Base-by-base conservation (phyloP, 768 basidiomycete genomes). In the Crassisporium funariophilum region DNA sequence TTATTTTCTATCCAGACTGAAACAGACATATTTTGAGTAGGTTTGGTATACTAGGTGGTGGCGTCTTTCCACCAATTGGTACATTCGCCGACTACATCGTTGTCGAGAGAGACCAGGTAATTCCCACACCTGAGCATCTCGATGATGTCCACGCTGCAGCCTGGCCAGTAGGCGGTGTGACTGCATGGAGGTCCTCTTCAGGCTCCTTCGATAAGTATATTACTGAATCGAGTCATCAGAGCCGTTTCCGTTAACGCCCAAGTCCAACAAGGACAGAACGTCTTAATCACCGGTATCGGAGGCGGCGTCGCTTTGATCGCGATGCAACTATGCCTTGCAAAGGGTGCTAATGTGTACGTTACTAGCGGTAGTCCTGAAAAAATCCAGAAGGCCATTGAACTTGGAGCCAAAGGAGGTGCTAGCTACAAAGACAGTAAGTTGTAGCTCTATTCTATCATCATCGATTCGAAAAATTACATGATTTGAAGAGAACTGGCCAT, bases 251-350 rank as follows among this genome's bases (percentile, higher is more conserved):
- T 90, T 17, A 82, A 91, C 52, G 90, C 80, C 0, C 63, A 73
- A 4, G 82, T 91, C 11, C 50, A 77, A 41, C 56, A 67, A 11
- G 88, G 82, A 5, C 81, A 91, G 25, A 86, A 84, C 43, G 74
- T 94, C 31, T 78, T 93, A 35, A 84, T 94, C 48, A 89, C 88
- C 0, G 89, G 89, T 13, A 81, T 88, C 35, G 89, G 90, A 17
- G 91, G 91, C 15, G 91, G 91, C 10, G 91, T 94, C 29, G 91
- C 91, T 0, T 72, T 93, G 21, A 56, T 81, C 31, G 83, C 86
- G 0, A 65, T 92, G 49, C 90, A 94, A 62, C 64, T 92, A 7
- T 87, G 83, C 60, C 56, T 91, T 3, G 89, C 87, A 0, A 76
- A 75, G 44, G 87, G 91, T 21, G 86, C 88, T 1, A 78, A 77